Conservation (phyloP, 2,329 filamentous ascomycete genomes). For the Alternaria atra region DNA sequence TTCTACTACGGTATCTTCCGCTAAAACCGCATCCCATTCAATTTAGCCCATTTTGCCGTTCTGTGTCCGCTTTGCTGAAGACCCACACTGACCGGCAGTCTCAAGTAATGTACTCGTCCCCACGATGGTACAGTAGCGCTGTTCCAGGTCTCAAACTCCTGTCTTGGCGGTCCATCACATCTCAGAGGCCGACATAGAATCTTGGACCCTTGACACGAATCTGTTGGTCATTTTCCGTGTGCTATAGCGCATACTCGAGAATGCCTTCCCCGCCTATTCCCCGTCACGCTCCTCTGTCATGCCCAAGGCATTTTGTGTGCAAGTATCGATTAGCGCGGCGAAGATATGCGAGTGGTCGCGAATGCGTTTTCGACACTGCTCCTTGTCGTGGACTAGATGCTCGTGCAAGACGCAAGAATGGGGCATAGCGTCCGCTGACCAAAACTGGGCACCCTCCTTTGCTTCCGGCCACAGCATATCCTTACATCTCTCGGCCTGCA, state of each 20-base stretch:
- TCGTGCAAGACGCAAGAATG: conserved; percentile 7
- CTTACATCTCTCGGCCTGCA: neutral
- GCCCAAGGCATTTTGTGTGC: neutral
- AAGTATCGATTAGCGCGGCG: conserved; percentile 1
- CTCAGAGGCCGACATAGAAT: neutral
- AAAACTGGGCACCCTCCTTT: rapidly evolving
- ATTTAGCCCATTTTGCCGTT: neutral
- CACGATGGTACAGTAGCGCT: conserved; percentile 11
- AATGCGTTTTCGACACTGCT: conserved; percentile 15
- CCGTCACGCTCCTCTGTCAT: neutral
- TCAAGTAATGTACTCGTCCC: conserved; percentile 21
- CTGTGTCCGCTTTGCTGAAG: neutral
- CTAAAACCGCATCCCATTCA: neutral
- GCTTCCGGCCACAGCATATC: rapidly evolving
- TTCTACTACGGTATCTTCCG: neutral
- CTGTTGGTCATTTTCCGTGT: neutral
- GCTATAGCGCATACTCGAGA: neutral
- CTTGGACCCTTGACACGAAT: neutral
- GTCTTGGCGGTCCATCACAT: conserved; percentile 1
- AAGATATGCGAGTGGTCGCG: conserved; percentile 7
- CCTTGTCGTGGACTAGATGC: neutral
- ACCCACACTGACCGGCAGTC: conserved; percentile 16
- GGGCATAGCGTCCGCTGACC: neutral
- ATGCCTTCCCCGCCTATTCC: neutral
- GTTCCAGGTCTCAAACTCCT: conserved; percentile 6